Percentiles rank a stretch among this genome's conserved stretches.
These are phyloP conservation scores for Pythium apleroticum DNA, from an alignment of 352 stramenopile species.

Conservation along the genomic window DNA sequence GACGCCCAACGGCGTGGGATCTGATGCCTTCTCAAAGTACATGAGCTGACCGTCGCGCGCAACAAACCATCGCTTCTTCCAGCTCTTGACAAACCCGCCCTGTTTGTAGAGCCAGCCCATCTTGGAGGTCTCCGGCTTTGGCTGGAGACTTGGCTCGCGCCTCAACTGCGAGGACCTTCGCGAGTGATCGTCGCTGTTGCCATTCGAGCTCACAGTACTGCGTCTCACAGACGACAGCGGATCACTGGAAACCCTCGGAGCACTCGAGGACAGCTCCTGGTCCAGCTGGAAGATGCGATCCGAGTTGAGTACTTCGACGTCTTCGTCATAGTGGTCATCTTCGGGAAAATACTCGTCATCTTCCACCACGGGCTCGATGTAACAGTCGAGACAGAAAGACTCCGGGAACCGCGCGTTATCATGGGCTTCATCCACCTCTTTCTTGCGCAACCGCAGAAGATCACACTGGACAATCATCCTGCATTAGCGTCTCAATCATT, in stretches of 20 bases:
- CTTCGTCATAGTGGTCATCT: constrained; percentile 9
- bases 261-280: constrained; percentile 11
- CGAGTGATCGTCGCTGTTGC: background rate
- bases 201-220: background rate
- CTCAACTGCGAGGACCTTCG: constrained; percentile 6
- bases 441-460: constrained; percentile 29
- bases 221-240: background rate
- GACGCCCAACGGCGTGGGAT: constrained; percentile 65
- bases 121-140: constrained; percentile 33
- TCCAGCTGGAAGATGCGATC: constrained; percentile 3
- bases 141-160: constrained; percentile 11
- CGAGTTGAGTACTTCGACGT: background rate
- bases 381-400: constrained; percentile 30
- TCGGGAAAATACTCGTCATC: constrained; percentile 5
- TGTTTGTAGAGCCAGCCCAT: constrained; percentile 79
- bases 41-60: constrained; percentile 76
- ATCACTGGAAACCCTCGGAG: background rate
- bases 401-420: constrained; percentile 33
- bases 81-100: constrained; percentile 82
- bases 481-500: background rate
- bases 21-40: constrained; percentile 66
- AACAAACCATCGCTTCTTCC: constrained; percentile 86
- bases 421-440: constrained; percentile 35
- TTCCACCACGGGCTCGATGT: constrained; percentile 17
- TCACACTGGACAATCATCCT: constrained; percentile 14